A percentile compares a stretch with the other conserved stretches of the same genome.
Conservation (phyloP, 2,329 filamentous ascomycete species). For the Stagonosporopsis vannaccii region DNA sequence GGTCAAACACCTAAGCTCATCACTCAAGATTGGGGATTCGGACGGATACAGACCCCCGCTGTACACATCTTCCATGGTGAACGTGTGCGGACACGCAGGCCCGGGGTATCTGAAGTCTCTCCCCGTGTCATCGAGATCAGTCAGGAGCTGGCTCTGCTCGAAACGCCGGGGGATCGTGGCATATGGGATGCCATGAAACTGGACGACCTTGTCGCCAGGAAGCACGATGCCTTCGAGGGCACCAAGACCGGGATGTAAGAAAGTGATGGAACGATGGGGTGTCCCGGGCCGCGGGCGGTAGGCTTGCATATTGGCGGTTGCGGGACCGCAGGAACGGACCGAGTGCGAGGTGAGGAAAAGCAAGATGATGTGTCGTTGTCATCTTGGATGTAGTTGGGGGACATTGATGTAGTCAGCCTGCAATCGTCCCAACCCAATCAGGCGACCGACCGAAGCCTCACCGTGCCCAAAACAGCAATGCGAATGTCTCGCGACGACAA, state of each 20-base stretch:
- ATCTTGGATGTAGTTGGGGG: neutral
- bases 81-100: conserved; percentile 10
- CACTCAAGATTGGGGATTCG: neutral
- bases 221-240: conserved; percentile 26
- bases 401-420: neutral
- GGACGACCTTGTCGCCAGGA: conserved; percentile 30
- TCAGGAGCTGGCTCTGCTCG: conserved; percentile 23
- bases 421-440: neutral
- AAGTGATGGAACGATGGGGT: conserved; percentile 14
- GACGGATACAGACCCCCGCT: neutral
- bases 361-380: neutral
- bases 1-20: conserved; percentile 30
- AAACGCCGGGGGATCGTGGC: conserved; percentile 34
- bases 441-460: neutral
- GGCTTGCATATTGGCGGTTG: neutral
- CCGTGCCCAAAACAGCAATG: neutral
- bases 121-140: conserved; percentile 5
- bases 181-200: conserved; percentile 35
- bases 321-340: no score
- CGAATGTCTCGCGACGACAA: no score
- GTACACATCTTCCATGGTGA: neutral
- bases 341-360: neutral
- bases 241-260: conserved; percentile 27
- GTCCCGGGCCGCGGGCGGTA: neutral
- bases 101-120: conserved; percentile 29